Base-by-base conservation (phyloP, 306 rosid species). In the Medicago lupulina region DNA sequence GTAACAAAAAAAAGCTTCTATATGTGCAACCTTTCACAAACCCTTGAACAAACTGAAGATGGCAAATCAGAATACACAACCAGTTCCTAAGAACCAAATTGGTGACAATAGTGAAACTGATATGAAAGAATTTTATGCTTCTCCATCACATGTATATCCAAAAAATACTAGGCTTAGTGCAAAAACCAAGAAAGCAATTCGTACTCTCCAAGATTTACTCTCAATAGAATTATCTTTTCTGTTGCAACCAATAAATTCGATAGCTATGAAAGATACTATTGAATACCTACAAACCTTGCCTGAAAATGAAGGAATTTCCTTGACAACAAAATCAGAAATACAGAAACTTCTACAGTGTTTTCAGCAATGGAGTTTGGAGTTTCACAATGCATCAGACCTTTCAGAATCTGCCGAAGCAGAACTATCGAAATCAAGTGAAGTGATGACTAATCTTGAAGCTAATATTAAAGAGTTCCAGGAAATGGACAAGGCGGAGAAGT, bases 391-490 rank as follows among this genome's bases (percentile, higher is more conserved):
- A 58, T 54, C 60, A 68, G 23, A 50, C 5, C 18, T 50, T 1
- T 68, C 72, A 15, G 55, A 23, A 23, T 13, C 28, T 23, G 23
- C 38, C 9, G 59, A 53, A 7, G 17, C 2, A 14, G 54, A 49
- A 49, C 13, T 67, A 38, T 57, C 19, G 2, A 67, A 16, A 46
- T 17, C 11, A 6, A 17, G 10, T 5, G 21, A 80, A 57, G 36
- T 66, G 38, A 13, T 5, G 36, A 49, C 15, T 14, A 43, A 62
- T 7, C 69, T 80, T 58, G 13, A 67, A 57, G 60, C 25, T 0
- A 73, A 80, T 40, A 19, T 21, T 25, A 47, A 75, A 34, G 76
- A 74, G 6, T 80, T 58, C 49, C 16, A 21, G 53, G 75, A 67
- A 58, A 8, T 13, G 40, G 63, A 55, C 23, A 50, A 4, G 31